Percentiles rank a stretch among this genome's conserved stretches.
phyloP scores from a whole-genome alignment of 1,284 basidiomycete genomes.

The Puccinia coronata region DNA sequence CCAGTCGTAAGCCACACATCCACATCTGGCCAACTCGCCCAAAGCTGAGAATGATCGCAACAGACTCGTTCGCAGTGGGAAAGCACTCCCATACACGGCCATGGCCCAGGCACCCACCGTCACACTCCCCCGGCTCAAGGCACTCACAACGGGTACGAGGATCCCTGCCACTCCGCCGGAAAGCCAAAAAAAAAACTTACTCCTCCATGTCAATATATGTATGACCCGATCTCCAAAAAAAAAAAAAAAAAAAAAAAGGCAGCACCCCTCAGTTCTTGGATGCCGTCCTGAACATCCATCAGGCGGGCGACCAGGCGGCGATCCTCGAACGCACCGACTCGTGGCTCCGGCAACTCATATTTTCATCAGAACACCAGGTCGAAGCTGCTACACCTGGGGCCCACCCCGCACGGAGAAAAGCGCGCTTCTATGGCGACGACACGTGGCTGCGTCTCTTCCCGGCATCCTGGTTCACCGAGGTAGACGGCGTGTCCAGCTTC shows the following conservation, averaged over 20 bases:
- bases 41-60: not conserved
- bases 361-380: slow-evolving; percentile 24
- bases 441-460: slow-evolving; percentile 54
- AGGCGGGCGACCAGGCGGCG: slow-evolving; percentile 37
- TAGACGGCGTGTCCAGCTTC: slow-evolving; percentile 53
- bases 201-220: too few relatives aligned
- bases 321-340: slow-evolving; percentile 52
- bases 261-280: slow-evolving; percentile 54
- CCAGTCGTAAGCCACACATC: slow-evolving; percentile 43
- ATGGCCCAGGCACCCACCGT: slow-evolving; percentile 54
- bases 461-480: slow-evolving; percentile 50
- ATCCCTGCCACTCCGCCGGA: too few relatives aligned
- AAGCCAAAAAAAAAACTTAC: too few relatives aligned
- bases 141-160: slow-evolving; percentile 53
- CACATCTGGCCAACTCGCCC: not conserved
- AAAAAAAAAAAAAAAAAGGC: slow-evolving; percentile 7
- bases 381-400: too few relatives aligned
- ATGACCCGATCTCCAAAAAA: not conserved
- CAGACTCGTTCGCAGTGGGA: slow-evolving; percentile 51
- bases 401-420: slow-evolving; percentile 22
- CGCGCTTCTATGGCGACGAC: slow-evolving; percentile 53
- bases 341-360: slow-evolving; percentile 50
- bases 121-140: slow-evolving; percentile 54
- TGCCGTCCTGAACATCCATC: slow-evolving; percentile 53
- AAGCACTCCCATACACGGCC: slow-evolving; percentile 52